These are phyloP conservation scores for Sporothrix luriei DNA, from an alignment of 2,329 filamentous ascomycete species.

Conservation along the genomic window DNA sequence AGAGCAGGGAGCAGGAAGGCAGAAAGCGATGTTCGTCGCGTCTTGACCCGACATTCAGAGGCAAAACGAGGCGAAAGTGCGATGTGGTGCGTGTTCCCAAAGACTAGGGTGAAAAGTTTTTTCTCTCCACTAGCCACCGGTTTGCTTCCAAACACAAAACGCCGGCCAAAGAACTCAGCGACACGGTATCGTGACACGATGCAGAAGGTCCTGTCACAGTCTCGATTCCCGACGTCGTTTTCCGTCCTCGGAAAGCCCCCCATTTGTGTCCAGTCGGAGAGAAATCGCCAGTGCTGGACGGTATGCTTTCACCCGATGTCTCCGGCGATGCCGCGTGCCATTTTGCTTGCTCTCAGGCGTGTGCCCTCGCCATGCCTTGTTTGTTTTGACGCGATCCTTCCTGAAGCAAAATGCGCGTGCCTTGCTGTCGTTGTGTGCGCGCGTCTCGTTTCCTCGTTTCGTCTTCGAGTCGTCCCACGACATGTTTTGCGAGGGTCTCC, in stretches of 20 bases:
- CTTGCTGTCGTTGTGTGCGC: not conserved
- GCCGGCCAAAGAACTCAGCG: slow-evolving; percentile 8
- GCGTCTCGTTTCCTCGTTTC: slow-evolving; percentile 3
- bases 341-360: not conserved
- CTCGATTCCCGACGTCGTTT: slow-evolving; percentile 1
- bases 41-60: not conserved
- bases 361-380: not conserved
- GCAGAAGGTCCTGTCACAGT: not conserved
- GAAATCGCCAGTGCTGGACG: not conserved
- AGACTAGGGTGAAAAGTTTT: slow-evolving; percentile 21
- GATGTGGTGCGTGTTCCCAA: not conserved
- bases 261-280: not conserved
- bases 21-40: slow-evolving; percentile 6
- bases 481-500: not conserved
- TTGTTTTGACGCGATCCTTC: not conserved
- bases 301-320: not conserved
- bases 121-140: slow-evolving; percentile 11
- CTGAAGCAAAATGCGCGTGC: not conserved
- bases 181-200: slow-evolving; percentile 2
- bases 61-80: not conserved
- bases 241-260: not conserved
- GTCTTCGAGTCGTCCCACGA: not conserved
- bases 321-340: not conserved
- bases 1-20: not conserved
- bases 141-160: not conserved